Percentiles rank a stretch among this genome's conserved stretches.
These are phyloP conservation scores for Monascus ruber DNA, from an alignment of 2,329 filamentous ascomycete species.

Conservation along the genomic window DNA sequence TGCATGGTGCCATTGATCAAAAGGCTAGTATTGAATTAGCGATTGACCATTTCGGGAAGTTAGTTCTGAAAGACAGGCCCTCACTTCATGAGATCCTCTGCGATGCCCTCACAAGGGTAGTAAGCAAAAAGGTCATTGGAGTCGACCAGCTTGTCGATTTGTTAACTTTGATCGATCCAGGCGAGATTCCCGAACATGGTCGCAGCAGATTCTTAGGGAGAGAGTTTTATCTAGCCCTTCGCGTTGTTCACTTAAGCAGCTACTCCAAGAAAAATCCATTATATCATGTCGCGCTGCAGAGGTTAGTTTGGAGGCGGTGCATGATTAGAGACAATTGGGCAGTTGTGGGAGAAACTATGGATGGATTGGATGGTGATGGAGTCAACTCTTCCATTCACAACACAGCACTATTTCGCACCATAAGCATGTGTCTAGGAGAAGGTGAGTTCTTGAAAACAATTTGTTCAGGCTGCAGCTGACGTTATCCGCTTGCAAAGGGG, in stretches of 20 bases:
- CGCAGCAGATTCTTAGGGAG: neutral
- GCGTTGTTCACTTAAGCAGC: neutral
- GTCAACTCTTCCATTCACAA: neutral
- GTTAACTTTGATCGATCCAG: conserved; percentile 1
- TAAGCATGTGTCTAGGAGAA: neutral
- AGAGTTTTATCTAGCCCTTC: neutral
- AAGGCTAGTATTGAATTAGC: conserved; percentile 67
- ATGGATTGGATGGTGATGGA: conserved; percentile 55
- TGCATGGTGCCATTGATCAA: conserved; percentile 64
- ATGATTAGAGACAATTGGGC: conserved; percentile 79
- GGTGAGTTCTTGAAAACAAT: conserved; percentile 15
- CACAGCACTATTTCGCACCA: neutral
- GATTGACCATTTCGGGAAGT: conserved; percentile 53
- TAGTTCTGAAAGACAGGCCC: conserved; percentile 45
- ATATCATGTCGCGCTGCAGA: conserved; percentile 45
- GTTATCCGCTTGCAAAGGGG: conserved; percentile 3
- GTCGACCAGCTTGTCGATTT: conserved; percentile 36
- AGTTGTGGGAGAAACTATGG: conserved; percentile 62
- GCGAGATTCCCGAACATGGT: conserved; percentile 24
- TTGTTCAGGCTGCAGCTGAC: conserved; percentile 3
- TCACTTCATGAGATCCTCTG: conserved; percentile 62
- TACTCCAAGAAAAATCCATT: conserved; percentile 3
- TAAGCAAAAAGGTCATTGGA: conserved; percentile 58
- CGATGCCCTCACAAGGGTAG: conserved; percentile 55
- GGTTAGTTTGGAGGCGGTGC: conserved; percentile 77